Percentiles rank a stretch among this genome's conserved stretches.
Evolutionary conservation across 225 moss, liverwort and hornwort species (phyloP).

Genomic region (Pseudisothecium myosuroides): DNA sequence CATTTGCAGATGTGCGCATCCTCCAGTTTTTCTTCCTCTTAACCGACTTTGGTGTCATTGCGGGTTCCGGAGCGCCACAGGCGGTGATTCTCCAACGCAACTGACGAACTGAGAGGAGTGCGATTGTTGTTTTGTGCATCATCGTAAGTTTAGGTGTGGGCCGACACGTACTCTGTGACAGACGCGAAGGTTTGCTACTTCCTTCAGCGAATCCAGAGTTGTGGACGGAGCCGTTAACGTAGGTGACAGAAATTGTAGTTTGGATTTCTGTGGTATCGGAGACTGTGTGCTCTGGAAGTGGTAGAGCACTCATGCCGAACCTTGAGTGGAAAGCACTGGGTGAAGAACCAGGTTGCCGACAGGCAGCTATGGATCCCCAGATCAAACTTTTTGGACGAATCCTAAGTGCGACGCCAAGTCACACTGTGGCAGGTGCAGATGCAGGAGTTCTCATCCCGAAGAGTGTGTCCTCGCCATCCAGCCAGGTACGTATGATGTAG

Average conservation of each 20-base stretch:
- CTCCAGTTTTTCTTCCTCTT: background rate
- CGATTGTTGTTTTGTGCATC: background rate
- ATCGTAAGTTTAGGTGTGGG: background rate
- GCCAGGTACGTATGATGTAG: background rate
- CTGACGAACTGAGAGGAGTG: background rate
- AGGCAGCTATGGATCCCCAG: slow-evolving; percentile 36
- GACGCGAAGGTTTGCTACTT: slow-evolving; percentile 43
- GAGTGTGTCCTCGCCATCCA: slow-evolving; percentile 32
- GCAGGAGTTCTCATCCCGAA: slow-evolving; percentile 35
- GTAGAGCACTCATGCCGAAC: slow-evolving; percentile 22
- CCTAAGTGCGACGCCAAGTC: slow-evolving; percentile 27
- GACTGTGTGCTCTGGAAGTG: slow-evolving; percentile 11
- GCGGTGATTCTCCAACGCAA: background rate
- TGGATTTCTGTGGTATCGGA: background rate
- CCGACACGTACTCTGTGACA: slow-evolving; percentile 15
- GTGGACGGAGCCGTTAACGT: background rate
- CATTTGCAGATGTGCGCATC: background rate
- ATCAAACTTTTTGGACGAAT: slow-evolving; percentile 50
- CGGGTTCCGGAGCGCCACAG: background rate
- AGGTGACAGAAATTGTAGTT: background rate
- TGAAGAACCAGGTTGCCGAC: slow-evolving; percentile 22
- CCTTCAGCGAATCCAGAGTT: slow-evolving; percentile 41
- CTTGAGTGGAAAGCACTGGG: slow-evolving; percentile 15
- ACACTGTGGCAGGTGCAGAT: slow-evolving; percentile 51
- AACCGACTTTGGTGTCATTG: background rate